Evolutionary conservation across 352 stramenopile genomes (phyloP).

Genomic region (Phytophthora nicotianae): DNA sequence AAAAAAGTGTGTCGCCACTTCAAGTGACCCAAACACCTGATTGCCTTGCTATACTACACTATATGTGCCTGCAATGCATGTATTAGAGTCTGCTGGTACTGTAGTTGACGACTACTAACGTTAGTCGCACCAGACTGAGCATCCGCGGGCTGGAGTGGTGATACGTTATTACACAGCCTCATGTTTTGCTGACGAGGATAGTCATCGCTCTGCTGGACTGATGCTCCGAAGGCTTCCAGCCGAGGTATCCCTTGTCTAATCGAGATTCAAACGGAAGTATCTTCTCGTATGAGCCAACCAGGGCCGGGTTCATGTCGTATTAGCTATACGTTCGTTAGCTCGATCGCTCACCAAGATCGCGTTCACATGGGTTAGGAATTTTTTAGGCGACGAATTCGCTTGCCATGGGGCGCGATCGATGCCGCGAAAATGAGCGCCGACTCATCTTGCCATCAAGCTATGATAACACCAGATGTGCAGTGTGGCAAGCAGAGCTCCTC

Average conservation of each 20-base stretch:
- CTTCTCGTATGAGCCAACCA: background rate
- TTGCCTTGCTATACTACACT: too few species aligned
- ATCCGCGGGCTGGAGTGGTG: too few species aligned
- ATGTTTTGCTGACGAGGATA: too few species aligned
- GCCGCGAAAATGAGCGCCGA: constrained; percentile 13
- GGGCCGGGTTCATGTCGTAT: too few species aligned
- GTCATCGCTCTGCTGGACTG: too few species aligned
- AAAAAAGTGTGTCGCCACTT: constrained; percentile 1
- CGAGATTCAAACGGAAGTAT: constrained; percentile 9
- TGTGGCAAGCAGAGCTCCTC: constrained; percentile 5
- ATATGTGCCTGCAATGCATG: too few species aligned
- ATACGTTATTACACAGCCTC: too few species aligned
- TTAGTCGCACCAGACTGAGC: too few species aligned
- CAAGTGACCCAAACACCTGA: background rate
- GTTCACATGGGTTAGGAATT: constrained; percentile 16
- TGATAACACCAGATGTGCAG: background rate
- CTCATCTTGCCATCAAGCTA: constrained; percentile 17
- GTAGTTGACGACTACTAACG: too few species aligned
- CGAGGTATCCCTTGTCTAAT: constrained; percentile 8
- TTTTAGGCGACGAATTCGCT: constrained; percentile 10
- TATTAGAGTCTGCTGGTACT: too few species aligned
- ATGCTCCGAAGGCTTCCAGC: constrained; percentile 10
- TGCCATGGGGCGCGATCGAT: constrained; percentile 4
- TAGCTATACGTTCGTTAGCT: background rate
- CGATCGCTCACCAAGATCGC: background rate